These are phyloP conservation scores for Metarhizium album DNA, from an alignment of 2,329 filamentous ascomycete species.

Conservation along the genomic window DNA sequence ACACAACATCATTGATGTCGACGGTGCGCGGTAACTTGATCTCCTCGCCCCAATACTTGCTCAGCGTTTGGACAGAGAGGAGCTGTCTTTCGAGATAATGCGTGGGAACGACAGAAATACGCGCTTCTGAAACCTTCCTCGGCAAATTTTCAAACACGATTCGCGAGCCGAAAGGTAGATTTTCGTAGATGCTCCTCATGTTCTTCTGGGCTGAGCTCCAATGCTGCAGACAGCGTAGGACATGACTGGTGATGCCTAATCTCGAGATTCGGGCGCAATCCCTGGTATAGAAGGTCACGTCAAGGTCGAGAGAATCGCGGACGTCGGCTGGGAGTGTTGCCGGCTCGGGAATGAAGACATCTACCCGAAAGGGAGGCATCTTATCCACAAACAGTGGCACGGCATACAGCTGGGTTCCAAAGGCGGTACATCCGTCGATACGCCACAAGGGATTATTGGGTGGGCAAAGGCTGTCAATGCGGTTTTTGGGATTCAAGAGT, in stretches of 20 bases:
- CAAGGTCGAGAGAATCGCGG: constrained; percentile 34
- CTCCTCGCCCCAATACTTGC: constrained; percentile 30
- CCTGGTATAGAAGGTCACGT: constrained; percentile 44
- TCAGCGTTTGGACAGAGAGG: constrained; percentile 31
- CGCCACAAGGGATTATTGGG: constrained; percentile 39
- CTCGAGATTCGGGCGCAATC: constrained; percentile 35
- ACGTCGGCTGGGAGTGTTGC: constrained; percentile 29
- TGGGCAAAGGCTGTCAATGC: constrained; percentile 43
- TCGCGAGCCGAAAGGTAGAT: constrained; percentile 45
- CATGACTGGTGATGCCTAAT: constrained; percentile 41
- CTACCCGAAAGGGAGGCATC: constrained; percentile 41
- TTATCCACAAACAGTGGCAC: constrained; percentile 39
- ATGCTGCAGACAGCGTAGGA: constrained; percentile 41
- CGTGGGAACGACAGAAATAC: constrained; percentile 36
- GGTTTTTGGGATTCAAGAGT: constrained; percentile 48
- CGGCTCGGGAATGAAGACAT: constrained; percentile 46
- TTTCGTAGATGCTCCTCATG: constrained; percentile 26
- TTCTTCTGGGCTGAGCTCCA: constrained; percentile 32
- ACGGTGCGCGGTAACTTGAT: constrained; percentile 33
- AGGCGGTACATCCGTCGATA: constrained; percentile 46
- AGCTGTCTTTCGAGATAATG: constrained; percentile 44
- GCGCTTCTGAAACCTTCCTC: constrained; percentile 33
- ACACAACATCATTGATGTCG: constrained; percentile 38
- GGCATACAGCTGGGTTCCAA: constrained; percentile 47
- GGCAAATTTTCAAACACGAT: constrained; percentile 44